These are phyloP conservation scores for Phylloporus sp. DNA, from an alignment of 768 basidiomycete species.

Conservation along the genomic window DNA sequence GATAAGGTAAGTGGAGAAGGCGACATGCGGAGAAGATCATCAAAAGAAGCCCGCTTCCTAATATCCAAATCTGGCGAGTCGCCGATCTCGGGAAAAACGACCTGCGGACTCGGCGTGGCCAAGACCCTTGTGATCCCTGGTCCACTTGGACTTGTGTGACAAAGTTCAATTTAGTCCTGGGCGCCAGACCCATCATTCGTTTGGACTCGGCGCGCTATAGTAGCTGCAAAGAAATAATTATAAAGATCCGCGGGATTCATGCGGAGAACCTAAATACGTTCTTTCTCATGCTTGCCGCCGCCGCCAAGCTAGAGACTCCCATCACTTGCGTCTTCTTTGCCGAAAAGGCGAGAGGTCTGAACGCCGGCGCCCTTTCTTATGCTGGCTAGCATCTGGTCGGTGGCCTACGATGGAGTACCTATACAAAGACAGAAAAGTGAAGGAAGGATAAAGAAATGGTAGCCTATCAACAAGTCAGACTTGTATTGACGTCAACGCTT, in stretches of 20 bases:
- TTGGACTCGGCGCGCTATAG: not conserved
- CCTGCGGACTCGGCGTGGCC: not conserved
- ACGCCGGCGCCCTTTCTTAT: too few relatives aligned
- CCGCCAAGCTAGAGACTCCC: conserved; percentile 6
- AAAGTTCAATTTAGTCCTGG: not conserved
- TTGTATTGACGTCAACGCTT: too few relatives aligned
- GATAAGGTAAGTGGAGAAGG: conserved; percentile 10
- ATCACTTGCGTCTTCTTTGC: not conserved
- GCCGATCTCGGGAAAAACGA: not conserved
- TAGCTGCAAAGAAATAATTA: not conserved
- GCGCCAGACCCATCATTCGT: not conserved
- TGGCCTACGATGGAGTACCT: too few relatives aligned
- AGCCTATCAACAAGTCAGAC: too few relatives aligned
- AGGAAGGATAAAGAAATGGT: too few relatives aligned
- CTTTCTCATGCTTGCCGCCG: conserved; percentile 12
- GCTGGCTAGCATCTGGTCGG: too few relatives aligned
- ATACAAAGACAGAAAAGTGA: too few relatives aligned
- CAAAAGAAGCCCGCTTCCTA: not conserved
- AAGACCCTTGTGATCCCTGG: conserved; percentile 1
- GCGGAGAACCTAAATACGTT: not conserved
- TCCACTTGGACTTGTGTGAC: not conserved
- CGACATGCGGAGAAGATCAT: too few relatives aligned
- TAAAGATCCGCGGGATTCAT: conserved; percentile 6
- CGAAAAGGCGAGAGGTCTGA: not conserved
- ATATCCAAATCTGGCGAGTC: not conserved